These are phyloP conservation scores for Skeletonema marinoi DNA, from an alignment of 108 stramenopile species.

Conservation along the genomic window DNA sequence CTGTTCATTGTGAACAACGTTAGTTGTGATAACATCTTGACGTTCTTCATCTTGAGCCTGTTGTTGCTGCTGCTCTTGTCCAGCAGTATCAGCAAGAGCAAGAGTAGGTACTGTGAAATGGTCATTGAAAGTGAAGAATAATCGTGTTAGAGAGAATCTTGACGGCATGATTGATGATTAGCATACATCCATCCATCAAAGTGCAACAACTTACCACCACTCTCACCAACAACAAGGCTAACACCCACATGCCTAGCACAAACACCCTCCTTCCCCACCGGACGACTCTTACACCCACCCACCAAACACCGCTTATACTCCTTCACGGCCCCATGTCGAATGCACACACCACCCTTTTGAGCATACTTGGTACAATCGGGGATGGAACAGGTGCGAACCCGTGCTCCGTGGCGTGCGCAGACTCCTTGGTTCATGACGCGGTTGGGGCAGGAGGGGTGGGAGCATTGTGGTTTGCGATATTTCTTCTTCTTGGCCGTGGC, in stretches of 20 bases:
- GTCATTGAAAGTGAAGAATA: not conserved
- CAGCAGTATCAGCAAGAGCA: not conserved
- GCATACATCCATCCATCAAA: too few relatives aligned
- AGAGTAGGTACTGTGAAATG: not conserved
- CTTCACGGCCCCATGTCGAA: too few relatives aligned
- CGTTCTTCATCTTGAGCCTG: not conserved
- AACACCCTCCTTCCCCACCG: not conserved
- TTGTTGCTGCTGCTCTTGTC: not conserved
- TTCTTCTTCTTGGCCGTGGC: too few relatives aligned
- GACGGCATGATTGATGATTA: not conserved
- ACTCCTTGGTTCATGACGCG: too few relatives aligned
- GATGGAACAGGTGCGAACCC: too few relatives aligned
- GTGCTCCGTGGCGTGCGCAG: too few relatives aligned
- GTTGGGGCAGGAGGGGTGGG: too few relatives aligned
- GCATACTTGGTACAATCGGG: too few relatives aligned
- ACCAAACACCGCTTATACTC: too few relatives aligned
- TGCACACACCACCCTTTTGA: too few relatives aligned
- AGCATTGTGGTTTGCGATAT: too few relatives aligned
- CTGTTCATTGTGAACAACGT: not conserved
- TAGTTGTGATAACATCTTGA: not conserved
- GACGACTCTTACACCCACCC: not conserved
- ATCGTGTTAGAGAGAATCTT: not conserved
- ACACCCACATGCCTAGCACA: not conserved
- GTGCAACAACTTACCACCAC: not conserved
- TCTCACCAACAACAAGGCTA: not conserved